These are phyloP conservation scores for Pezizomycotina sp. DNA, from an alignment of 2,329 filamentous ascomycete species.

Conservation along the genomic window DNA sequence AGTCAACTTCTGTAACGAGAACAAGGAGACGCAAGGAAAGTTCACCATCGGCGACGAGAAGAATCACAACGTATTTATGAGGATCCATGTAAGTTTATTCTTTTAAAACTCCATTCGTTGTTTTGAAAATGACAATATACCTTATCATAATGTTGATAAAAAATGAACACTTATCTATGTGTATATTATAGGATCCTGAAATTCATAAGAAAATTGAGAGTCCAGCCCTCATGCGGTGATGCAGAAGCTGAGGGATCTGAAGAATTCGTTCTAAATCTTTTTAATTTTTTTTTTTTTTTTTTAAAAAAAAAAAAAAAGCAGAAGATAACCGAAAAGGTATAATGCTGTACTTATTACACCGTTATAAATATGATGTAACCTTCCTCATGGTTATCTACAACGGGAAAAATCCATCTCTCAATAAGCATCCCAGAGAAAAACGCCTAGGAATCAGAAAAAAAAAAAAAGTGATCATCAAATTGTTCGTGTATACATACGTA, in stretches of 20 bases:
- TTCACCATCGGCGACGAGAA: slow-evolving; percentile 97
- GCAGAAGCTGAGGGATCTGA: slow-evolving; percentile 72
- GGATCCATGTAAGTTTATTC: slow-evolving; percentile 52
- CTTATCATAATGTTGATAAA: not conserved
- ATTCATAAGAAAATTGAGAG: slow-evolving; percentile 74
- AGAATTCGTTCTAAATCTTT: slow-evolving; percentile 40
- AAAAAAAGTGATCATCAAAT: too few relatives aligned
- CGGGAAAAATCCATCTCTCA: too few relatives aligned
- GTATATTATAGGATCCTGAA: slow-evolving; percentile 46
- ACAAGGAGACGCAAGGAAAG: slow-evolving; percentile 79
- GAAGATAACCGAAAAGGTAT: too few relatives aligned
- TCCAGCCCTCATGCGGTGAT: slow-evolving; percentile 71
- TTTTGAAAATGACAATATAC: not conserved
- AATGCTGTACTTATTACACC: too few relatives aligned
- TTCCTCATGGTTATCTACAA: too few relatives aligned
- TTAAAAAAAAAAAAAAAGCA: too few relatives aligned
- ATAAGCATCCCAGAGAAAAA: too few relatives aligned
- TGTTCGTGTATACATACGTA: too few relatives aligned
- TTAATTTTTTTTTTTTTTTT: slow-evolving; percentile 4
- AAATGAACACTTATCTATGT: slow-evolving; percentile 10
- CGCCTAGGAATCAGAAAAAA: too few relatives aligned
- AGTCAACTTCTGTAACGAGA: slow-evolving; percentile 53
- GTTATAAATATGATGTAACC: too few relatives aligned
- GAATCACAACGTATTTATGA: slow-evolving; percentile 96
- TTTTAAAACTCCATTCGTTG: not conserved